These are phyloP conservation scores for Phytophthora rubi DNA, from an alignment of 352 stramenopile species.

Conservation along the genomic window DNA sequence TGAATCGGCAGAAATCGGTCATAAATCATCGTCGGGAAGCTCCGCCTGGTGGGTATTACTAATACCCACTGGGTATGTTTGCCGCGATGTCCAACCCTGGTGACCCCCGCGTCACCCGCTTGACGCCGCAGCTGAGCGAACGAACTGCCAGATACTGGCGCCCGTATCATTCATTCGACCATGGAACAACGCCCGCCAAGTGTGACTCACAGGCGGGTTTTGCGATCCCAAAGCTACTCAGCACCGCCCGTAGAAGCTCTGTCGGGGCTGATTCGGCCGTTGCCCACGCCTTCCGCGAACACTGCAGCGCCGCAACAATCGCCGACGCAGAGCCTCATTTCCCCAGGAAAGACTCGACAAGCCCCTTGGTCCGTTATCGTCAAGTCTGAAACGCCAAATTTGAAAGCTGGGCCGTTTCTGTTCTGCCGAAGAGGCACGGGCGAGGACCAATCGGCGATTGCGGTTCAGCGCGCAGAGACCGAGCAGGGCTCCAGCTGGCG, in stretches of 20 bases:
- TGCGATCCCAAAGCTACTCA: neutral
- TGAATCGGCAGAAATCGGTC: slow-evolving; percentile 22
- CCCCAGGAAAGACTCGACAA: slow-evolving; percentile 32
- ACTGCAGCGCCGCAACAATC: slow-evolving; percentile 11
- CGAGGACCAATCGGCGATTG: slow-evolving; percentile 16
- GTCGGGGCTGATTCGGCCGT: slow-evolving; percentile 11
- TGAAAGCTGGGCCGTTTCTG: slow-evolving; percentile 23
- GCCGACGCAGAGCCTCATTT: slow-evolving; percentile 21
- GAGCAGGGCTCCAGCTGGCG: slow-evolving; percentile 14
- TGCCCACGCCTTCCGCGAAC: slow-evolving; percentile 27
- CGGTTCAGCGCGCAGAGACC: slow-evolving; percentile 11
- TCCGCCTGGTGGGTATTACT: slow-evolving; percentile 11
- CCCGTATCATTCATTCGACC: slow-evolving; percentile 39
- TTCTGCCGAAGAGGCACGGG: slow-evolving; percentile 22
- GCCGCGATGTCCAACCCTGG: slow-evolving; percentile 19
- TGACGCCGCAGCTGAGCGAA: slow-evolving; percentile 13
- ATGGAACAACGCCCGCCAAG: slow-evolving; percentile 26
- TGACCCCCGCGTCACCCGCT: slow-evolving; percentile 5
- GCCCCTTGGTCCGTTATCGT: slow-evolving; percentile 10
- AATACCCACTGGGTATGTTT: slow-evolving; percentile 1
- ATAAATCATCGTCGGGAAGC: slow-evolving; percentile 29
- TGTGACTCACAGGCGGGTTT: slow-evolving; percentile 13
- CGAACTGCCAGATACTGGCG: slow-evolving; percentile 14
- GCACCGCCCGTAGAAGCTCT: neutral
- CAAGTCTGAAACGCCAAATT: slow-evolving; percentile 27